These are phyloP conservation scores for Pascua sp. DNA, from an alignment of 1,284 basidiomycete genomes.

Conservation along the genomic window DNA sequence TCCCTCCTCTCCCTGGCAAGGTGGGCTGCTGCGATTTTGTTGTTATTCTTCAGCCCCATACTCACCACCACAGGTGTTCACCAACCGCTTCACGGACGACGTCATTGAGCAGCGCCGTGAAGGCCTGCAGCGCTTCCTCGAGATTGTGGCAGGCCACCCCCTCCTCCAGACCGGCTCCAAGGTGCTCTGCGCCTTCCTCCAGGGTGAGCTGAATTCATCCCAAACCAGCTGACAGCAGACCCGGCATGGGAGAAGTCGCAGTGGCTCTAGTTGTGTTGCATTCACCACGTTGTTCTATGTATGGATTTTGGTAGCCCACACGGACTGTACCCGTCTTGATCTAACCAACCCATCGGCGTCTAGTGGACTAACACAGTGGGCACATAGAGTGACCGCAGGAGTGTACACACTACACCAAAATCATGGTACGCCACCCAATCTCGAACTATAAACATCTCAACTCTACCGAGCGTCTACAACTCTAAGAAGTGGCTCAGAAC, in stretches of 20 bases:
- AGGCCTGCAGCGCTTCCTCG: slow-evolving; percentile 91
- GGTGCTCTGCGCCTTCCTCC: slow-evolving; percentile 92
- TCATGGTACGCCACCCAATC: no score
- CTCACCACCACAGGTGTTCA: slow-evolving; percentile 61
- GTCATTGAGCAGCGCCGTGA: slow-evolving; percentile 90
- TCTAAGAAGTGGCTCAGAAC: neutral
- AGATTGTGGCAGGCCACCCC: slow-evolving; percentile 95
- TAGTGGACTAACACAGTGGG: no score
- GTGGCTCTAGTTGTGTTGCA: slow-evolving; percentile 31
- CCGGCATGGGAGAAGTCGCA: slow-evolving; percentile 47
- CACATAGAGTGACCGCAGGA: no score
- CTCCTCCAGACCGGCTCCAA: slow-evolving; percentile 96
- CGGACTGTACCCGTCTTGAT: neutral
- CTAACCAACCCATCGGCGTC: neutral
- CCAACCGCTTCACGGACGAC: slow-evolving; percentile 94
- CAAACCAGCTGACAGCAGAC: slow-evolving; percentile 23
- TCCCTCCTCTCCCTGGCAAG: slow-evolving; percentile 93
- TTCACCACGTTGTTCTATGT: slow-evolving; percentile 10
- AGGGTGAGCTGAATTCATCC: slow-evolving; percentile 51
- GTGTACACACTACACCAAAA: no score
- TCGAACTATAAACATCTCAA: no score
- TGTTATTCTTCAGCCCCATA: neutral
- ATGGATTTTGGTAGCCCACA: neutral
- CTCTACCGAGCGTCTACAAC: neutral
- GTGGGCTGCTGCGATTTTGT: slow-evolving; percentile 30